Evolutionary conservation across 2,329 filamentous ascomycete genomes (phyloP).

Genomic region (Penicillium oxalicum): DNA sequence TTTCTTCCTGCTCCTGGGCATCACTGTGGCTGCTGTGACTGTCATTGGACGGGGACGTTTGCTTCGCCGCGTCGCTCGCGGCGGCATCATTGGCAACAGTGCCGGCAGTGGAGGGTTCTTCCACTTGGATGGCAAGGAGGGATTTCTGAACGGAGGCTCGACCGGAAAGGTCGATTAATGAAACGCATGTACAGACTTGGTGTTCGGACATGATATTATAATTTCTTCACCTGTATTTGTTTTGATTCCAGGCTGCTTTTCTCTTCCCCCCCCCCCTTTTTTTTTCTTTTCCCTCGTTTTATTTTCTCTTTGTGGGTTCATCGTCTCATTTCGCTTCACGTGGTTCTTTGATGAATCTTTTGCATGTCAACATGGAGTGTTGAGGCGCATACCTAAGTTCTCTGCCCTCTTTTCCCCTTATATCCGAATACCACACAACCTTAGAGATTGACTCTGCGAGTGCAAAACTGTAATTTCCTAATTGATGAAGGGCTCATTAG

Average conservation of each 20-base stretch:
- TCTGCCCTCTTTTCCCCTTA: conserved; percentile 6
- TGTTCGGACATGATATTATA: conserved; percentile 22
- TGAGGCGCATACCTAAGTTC: conserved; percentile 18
- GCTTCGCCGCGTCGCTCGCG: conserved; percentile 25
- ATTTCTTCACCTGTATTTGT: conserved; percentile 22
- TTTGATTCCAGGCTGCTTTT: conserved; percentile 14
- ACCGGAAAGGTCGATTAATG: conserved; percentile 45
- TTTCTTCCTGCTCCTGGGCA: conserved; percentile 35
- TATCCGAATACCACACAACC: conserved; percentile 2
- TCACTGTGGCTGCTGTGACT: conserved; percentile 29
- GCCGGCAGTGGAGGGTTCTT: conserved; percentile 40
- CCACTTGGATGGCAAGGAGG: conserved; percentile 45
- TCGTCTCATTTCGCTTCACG: background rate
- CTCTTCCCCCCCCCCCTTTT: conserved; percentile 1
- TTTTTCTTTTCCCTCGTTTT: background rate
- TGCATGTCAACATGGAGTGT: conserved; percentile 16
- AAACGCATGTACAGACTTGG: conserved; percentile 28
- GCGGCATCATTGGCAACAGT: conserved; percentile 33
- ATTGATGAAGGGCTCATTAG: too few relatives aligned
- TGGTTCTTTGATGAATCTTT: conserved; percentile 13
- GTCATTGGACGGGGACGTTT: conserved; percentile 31
- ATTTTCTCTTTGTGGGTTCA: background rate
- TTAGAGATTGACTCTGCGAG: background rate
- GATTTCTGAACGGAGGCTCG: conserved; percentile 37
- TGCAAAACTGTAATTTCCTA: too few relatives aligned